These are phyloP conservation scores for Naganishia vishniacii DNA, from an alignment of 768 basidiomycete genomes.

Conservation along the genomic window DNA sequence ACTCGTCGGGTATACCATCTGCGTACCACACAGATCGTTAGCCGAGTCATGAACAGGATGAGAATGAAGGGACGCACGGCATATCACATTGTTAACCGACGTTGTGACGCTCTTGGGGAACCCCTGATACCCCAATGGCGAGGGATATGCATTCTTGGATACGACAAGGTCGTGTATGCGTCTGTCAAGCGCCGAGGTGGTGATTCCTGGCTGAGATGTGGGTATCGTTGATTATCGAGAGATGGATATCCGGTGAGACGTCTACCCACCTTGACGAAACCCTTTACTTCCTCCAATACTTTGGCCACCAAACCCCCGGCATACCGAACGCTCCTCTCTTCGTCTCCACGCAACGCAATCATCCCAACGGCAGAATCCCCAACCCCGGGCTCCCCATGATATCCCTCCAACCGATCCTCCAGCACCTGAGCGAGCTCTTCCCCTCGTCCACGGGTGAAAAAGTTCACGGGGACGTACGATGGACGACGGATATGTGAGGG, in stretches of 20 bases:
- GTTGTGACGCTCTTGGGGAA: conserved; percentile 77
- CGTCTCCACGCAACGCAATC: conserved; percentile 32
- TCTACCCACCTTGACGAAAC: conserved; percentile 33
- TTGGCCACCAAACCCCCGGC: conserved; percentile 38
- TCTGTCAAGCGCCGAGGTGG: conserved; percentile 69
- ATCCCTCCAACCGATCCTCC: conserved; percentile 65
- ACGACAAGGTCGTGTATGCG: conserved; percentile 68
- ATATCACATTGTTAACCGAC: conserved; percentile 79
- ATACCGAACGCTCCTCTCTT: conserved; percentile 40
- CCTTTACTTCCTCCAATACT: conserved; percentile 59
- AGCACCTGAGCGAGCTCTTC: conserved; percentile 32
- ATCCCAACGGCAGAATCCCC: conserved; percentile 16
- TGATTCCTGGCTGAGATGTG: conserved; percentile 49
- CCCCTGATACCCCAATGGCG: conserved; percentile 68
- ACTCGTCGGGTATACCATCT: conserved; percentile 89
- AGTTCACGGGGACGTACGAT: conserved; percentile 53
- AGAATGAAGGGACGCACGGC: conserved; percentile 47
- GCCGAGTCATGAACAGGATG: neutral
- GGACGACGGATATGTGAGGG: conserved; percentile 59
- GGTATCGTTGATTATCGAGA: neutral
- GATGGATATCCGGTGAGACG: no score
- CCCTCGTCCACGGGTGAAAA: conserved; percentile 31
- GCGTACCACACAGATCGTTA: neutral
- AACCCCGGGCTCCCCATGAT: conserved; percentile 15
- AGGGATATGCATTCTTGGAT: conserved; percentile 70